Evolutionary conservation across 345 rosid species (phyloP), one percentile per base, ranked within the genome.

Genomic region (Citrus trifoliata): DNA sequence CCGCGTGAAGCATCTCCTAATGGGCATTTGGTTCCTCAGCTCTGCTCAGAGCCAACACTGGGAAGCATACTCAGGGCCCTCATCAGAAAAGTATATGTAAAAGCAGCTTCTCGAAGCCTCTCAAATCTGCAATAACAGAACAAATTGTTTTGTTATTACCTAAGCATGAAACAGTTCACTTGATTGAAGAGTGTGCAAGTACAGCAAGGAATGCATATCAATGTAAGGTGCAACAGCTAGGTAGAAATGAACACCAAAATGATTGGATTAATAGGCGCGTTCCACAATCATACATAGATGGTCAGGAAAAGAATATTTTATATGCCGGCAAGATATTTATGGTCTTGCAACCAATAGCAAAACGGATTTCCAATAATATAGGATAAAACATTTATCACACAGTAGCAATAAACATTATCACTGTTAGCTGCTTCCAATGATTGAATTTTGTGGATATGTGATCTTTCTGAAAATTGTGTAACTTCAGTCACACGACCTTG

Each of bases 61-160:
- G 97, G 97, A 82, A 93, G 88, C 95, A 93, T 82, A 77, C 90
- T 78, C 60, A 95, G 82, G 70, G 90, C 90, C 84, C 89, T 93
- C 90, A 94, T 75, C 55, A 96, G 73, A 83, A 92, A 94, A n/a
- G 97, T 80, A 70, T 75, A 89, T 4, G 73, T 86, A 73, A 96
- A 86, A 70, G 99, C 97, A 56, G 89, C 91, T 84, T 92, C 98
- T 75, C 85, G 88, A 69, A 96, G 99, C 91, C 85, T 94, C 92
- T 94, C 97, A 78, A 96, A 96, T 86, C 98, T 96, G 91, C 89
- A 86, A 27, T 25, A 66, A 25, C 25, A 61, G 78, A 10, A 22
- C 13, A 35, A 16, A 53, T n/a, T 28, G 18, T 4, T 32, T 67
- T 61, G 12, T 67, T 55, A n/a, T 61, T 60, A 74, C 75, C n/a